Evolutionary conservation across 1,284 basidiomycete species (phyloP), one percentile per base, ranked within the genome.

Genomic region (Agroathelia rolfsii): DNA sequence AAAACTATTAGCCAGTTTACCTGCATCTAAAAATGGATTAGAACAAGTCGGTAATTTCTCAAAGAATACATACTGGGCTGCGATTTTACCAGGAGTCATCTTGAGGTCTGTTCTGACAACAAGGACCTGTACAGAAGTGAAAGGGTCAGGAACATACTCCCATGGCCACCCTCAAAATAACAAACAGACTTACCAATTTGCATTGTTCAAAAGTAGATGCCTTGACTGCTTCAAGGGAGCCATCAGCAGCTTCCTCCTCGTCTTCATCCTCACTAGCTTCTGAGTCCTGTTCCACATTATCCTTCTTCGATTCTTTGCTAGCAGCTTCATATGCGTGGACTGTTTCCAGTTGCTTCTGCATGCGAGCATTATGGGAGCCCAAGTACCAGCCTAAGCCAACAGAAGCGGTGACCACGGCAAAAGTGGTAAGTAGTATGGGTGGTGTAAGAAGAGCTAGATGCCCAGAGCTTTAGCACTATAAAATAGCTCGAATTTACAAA

Each of bases 101-200:
- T 64, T 63, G 20, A 82, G 51, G 52, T 82, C 80, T 3, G 70
- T 74, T 35, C 80, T 76, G n/a, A 90, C 84, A 8, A 85, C 72
- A 17, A 88, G 59, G 3, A 82, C 74, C 78, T 82, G 40, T 14
- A 24, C 25, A n/a, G 9, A 24, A 21, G 28, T 16, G 10, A 14
- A n/a, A 37, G 13, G 14, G 8, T 24, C 16, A 12, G 34, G 34
- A 10, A n/a, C n/a, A n/a, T n/a, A n/a, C 32, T 9, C 21, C 16
- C 14, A 55, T 49, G 17, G 9, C 1, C 30, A 21, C 20, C 25
- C n/a, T 7, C 23, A 21, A 28, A 15, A 10, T 13, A n/a, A 37
- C 13, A 14, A 7, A 26, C 16, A 12, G 34, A 33, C 63, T 25
- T 43, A 85, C 88, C 49, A 93, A 62, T 62, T 94, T 94, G 61